These are phyloP conservation scores for Fusarium falciforme DNA, from an alignment of 2,329 filamentous ascomycete species.

Conservation along the genomic window DNA sequence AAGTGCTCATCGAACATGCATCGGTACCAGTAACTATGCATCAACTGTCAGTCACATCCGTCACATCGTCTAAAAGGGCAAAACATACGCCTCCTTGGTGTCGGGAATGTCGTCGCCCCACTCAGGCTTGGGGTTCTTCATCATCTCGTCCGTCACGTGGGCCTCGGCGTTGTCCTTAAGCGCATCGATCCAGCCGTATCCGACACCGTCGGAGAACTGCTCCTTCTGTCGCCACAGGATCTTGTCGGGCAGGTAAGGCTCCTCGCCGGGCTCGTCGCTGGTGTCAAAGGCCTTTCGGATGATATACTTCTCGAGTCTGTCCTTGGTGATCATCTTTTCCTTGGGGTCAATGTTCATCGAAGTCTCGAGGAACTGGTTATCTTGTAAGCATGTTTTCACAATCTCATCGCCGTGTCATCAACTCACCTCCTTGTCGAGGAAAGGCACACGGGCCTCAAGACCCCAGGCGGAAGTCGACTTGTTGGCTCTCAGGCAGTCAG, in stretches of 20 bases:
- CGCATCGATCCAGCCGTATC: slow-evolving; percentile 98
- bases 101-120: slow-evolving; percentile 95
- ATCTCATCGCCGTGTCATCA: neutral
- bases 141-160: slow-evolving; percentile 94
- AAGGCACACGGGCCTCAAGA: slow-evolving; percentile 95
- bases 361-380: slow-evolving; percentile 81
- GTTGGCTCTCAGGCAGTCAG: slow-evolving; percentile 98
- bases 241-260: slow-evolving; percentile 93
- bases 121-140: slow-evolving; percentile 97
- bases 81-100: slow-evolving; percentile 88
- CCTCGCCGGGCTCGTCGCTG: slow-evolving; percentile 79
- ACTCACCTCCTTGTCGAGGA: slow-evolving; percentile 87
- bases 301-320: slow-evolving; percentile 96
- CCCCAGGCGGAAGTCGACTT: slow-evolving; percentile 99
- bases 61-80: neutral
- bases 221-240: slow-evolving; percentile 99
- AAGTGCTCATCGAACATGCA: slow-evolving; percentile 99
- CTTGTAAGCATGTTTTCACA: slow-evolving; percentile 31
- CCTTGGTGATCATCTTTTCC: slow-evolving; percentile 95
- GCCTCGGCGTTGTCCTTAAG: slow-evolving; percentile 94
- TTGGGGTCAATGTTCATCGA: slow-evolving; percentile 93
- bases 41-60: slow-evolving; percentile 39
- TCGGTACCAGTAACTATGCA: slow-evolving; percentile 89
- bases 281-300: slow-evolving; percentile 98
- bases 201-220: slow-evolving; percentile 98